phyloP scores from a whole-genome alignment of 257 asterid genomes.

The Voacanga thouarsii region DNA sequence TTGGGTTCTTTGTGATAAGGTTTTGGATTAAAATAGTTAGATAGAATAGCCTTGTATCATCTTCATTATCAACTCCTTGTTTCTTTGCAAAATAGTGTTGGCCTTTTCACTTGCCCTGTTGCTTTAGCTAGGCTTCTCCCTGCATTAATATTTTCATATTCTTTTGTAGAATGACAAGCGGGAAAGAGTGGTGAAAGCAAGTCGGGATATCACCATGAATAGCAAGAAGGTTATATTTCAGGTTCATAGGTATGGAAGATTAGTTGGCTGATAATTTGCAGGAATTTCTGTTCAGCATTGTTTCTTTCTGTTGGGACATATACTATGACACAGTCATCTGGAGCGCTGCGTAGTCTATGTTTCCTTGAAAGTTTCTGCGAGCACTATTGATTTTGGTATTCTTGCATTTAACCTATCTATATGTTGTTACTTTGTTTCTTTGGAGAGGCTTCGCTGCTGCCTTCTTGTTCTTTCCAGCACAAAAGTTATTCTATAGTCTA shows the following conservation, averaged over 20 bases:
- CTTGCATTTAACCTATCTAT: not conserved
- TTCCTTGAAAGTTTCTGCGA: not conserved
- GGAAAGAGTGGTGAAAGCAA: constrained; percentile 91
- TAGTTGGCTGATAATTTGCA: not conserved
- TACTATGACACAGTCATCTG: not conserved
- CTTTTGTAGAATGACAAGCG: constrained; percentile 78
- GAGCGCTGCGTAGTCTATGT: not conserved
- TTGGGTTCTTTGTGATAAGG: not conserved
- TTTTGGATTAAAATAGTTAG: not conserved
- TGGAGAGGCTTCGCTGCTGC: not conserved
- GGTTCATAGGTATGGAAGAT: constrained; percentile 74
- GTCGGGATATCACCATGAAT: constrained; percentile 88
- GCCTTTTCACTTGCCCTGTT: not conserved
- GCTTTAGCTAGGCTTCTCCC: not conserved
- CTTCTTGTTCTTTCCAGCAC: not conserved
- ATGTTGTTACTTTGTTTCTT: not conserved
- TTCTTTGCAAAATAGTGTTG: not conserved
- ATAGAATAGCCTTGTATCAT: not conserved
- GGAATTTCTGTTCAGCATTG: not conserved
- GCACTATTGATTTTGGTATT: not conserved
- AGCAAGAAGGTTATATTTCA: constrained; percentile 96
- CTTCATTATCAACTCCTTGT: not conserved
- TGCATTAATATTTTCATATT: not conserved
- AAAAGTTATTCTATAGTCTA: not conserved
- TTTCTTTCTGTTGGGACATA: not conserved